Evolutionary conservation across 352 stramenopile species (phyloP), one percentile per base, ranked within the genome.

Genomic region (Phytophthora cryptogea): DNA sequence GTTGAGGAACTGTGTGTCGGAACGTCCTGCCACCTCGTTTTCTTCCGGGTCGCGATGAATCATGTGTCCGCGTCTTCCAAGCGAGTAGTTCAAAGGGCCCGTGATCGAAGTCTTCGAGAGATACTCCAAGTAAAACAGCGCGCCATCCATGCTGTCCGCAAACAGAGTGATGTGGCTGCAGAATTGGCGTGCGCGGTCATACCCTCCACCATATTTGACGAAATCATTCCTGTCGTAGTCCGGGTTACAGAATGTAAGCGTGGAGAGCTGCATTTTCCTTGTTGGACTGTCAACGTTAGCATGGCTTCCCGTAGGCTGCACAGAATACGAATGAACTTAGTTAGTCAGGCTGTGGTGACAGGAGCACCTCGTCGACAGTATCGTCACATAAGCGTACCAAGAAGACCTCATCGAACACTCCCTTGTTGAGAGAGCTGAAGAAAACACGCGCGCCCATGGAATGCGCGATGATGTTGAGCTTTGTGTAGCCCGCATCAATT

Each of bases 161-260:
- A 92, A 85, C 0, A 96, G 51, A 16, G 86, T 95, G 36, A 96
- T 86, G 37, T 79, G 71, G 17, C 69, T 58, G 47, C 75, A 87
- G 27, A 91, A 83, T 20, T 67, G 71, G 8, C 78, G 80, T 8
- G 84, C 66, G 2, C 69, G 63, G 28, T 79, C 68, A 50, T 91
- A 96, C 0, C 55, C 70, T 42, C 78, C 78, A 11, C 70, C 78
- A 36, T 76, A 71, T 30, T 84, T 70, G 2, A 75, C 65, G 53
- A 95, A 96, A 33, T 83, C 76, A 17, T 77, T 58, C 9, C 84
- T 61, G 7, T 85, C 72, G 53, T 91, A 96, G 59, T 95, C 86
- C 4, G 86, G 82, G 41, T 96, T 95, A 17, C 76, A 74, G 23
- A 96, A 80, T 4, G 75, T 95, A 5, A 96, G 74, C 14, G 61